Base-by-base conservation (phyloP, 2,329 filamentous ascomycete species). In the Coniochaeta sp. region DNA sequence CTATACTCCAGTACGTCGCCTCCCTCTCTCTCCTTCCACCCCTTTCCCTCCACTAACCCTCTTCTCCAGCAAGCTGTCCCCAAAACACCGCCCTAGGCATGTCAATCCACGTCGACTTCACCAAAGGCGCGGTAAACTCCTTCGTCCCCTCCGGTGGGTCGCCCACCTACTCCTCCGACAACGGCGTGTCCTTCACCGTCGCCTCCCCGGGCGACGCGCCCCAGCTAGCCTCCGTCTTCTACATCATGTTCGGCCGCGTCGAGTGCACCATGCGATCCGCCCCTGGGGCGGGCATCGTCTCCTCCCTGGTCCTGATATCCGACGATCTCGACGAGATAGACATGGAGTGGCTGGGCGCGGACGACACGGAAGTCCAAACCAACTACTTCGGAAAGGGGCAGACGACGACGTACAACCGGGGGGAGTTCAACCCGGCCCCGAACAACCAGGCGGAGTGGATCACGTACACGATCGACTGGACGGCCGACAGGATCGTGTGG, bases 191-290 rank as follows among this genome's bases (percentile, higher is more conserved):
- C 14, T 95, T 99, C 67, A 91, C 89, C 24, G 85, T 99, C 50
- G 71, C 82, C 50, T 74, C 84, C 63, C 77, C 84, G 49, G 91
- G 92, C 52, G 89, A 99, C 65, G 82, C 90, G 3, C 94, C 94
- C 0, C 87, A 92, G 67, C 81, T 99, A 55, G 79, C 80, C 57
- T 95, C 91, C 55, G 82, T 94, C 62, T 97, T 95, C 81, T 97
- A 96, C 77, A 96, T 99, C 73, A 97, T 99, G 94, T 99, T 96
- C 67, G 94, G 94, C 59, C 87, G 86, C 57, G 88, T 96, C 64
- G 87, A 95, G 58, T 82, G 91, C 59, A 85, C 82, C 28, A 79
- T 96, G 74, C 91, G 92, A 71, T 84, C 89, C 24, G 91, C 94
- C 9, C 86, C 91, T 0, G 94, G 94, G 7, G 84, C 82, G 9